Percentiles rank a stretch among this genome's conserved stretches.
These are phyloP conservation scores for Dactylorhiza incarnata DNA, from an alignment of 106 monocot genomes.

Conservation along the genomic window DNA sequence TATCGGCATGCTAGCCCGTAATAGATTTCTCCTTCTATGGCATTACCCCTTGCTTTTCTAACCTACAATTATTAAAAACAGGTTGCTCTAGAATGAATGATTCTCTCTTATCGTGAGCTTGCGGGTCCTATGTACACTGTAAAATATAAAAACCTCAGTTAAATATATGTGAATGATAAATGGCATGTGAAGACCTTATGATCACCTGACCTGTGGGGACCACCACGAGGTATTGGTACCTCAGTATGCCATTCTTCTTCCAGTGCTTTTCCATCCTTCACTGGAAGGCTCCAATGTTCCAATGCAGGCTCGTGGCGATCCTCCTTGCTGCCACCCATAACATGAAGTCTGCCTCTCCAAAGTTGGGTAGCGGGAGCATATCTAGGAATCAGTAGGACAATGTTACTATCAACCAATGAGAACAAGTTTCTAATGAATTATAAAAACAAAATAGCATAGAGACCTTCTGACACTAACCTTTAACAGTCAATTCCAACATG, in stretches of 20 bases:
- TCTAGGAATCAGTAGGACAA: slow-evolving; percentile 20
- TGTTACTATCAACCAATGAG: not conserved
- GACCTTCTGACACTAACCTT: not conserved
- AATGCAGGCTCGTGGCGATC: slow-evolving; percentile 76
- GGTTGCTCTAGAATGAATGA: not conserved
- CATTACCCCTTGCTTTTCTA: not conserved
- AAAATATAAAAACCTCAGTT: not conserved
- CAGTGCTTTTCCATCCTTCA: slow-evolving; percentile 87
- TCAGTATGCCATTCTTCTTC: slow-evolving; percentile 76
- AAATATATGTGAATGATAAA: not conserved
- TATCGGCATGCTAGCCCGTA: no score
- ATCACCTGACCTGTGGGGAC: slow-evolving; percentile 67
- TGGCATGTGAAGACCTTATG: not conserved
- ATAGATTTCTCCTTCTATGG: no score
- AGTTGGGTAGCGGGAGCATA: slow-evolving; percentile 96
- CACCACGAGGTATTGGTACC: slow-evolving; percentile 87
- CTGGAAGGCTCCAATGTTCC: slow-evolving; percentile 92
- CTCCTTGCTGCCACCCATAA: slow-evolving; percentile 96
- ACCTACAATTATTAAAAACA: not conserved
- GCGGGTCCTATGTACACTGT: not conserved
- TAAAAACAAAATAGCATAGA: not conserved
- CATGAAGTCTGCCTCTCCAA: slow-evolving; percentile 94
- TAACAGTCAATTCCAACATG: not conserved
- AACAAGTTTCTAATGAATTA: not conserved
- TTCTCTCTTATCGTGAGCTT: not conserved